These are phyloP conservation scores for Nasturtium officinale DNA, from an alignment of 345 rosid genomes.

Conservation along the genomic window DNA sequence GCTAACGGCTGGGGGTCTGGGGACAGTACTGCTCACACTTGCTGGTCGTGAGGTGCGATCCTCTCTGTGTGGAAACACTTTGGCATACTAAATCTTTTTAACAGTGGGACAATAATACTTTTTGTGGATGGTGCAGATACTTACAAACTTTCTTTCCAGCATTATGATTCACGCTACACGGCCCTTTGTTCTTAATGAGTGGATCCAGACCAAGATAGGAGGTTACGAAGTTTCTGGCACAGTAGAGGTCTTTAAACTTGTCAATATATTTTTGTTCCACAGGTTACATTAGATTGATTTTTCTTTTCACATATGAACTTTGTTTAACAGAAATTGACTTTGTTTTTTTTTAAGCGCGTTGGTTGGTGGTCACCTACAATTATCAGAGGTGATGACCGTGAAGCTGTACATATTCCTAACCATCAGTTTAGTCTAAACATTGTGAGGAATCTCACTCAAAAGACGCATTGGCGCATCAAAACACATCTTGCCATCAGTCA, in stretches of 20 bases:
- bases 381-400: conserved; percentile 95
- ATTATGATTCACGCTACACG: conserved; percentile 89
- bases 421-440: conserved; percentile 82
- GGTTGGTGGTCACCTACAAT: conserved; percentile 99
- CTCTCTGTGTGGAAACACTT: neutral
- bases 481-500: conserved; percentile 86
- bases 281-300: neutral
- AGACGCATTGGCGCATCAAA: conserved; percentile 97
- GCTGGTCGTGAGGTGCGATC: conserved; percentile 92
- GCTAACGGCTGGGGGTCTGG: conserved; percentile 97
- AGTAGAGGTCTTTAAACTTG: conserved; percentile 75
- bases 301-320: neutral
- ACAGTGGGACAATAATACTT: conserved; percentile 9
- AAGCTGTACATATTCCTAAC: conserved; percentile 96
- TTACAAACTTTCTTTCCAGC: conserved; percentile 93
- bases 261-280: neutral
- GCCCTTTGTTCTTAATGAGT: conserved; percentile 84
- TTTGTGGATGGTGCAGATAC: conserved; percentile 59
- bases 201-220: conserved; percentile 94
- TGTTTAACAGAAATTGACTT: conserved; percentile 16
- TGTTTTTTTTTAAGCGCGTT: conserved; percentile 59
- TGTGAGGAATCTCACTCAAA: conserved; percentile 95
- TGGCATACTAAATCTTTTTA: conserved; percentile 18
- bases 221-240: conserved; percentile 99
- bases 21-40: conserved; percentile 94